Conservation (phyloP, 2,329 filamentous ascomycete genomes). For the Elsinoe arachidis region DNA sequence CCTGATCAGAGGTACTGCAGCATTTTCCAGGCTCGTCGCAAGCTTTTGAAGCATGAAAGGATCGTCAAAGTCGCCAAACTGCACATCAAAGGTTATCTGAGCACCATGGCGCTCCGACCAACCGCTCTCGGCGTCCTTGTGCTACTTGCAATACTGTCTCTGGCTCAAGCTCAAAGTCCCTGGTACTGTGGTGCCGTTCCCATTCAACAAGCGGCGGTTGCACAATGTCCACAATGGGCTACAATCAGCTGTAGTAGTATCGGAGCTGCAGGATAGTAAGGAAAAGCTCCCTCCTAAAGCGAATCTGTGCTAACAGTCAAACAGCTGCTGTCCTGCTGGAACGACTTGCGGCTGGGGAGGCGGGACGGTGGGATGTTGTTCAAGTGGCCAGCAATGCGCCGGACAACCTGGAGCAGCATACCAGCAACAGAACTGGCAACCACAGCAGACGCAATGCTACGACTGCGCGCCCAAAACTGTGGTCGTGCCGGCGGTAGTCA, state of each 20-base stretch:
- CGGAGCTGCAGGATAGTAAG: slow-evolving; percentile 8
- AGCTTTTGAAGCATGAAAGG: neutral
- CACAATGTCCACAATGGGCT: slow-evolving; percentile 10
- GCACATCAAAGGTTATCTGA: neutral
- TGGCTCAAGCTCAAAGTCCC: neutral
- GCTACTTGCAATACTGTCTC: neutral
- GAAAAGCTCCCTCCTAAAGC: neutral
- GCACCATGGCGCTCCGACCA: too few species aligned
- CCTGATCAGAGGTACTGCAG: too few species aligned
- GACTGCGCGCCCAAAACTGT: neutral
- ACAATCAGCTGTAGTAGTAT: slow-evolving; percentile 8
- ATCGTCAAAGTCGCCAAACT: neutral
- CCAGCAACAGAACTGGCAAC: slow-evolving; percentile 9
- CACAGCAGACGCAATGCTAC: neutral
- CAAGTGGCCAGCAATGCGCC: slow-evolving; percentile 2
- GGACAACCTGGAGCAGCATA: slow-evolving; percentile 1
- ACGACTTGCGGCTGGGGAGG: slow-evolving; percentile 11
- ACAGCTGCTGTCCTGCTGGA: slow-evolving; percentile 12
- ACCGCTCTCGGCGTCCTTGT: neutral
- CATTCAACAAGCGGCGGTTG: slow-evolving; percentile 2
- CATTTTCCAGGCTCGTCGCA: too few species aligned
- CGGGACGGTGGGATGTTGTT: slow-evolving; percentile 7
- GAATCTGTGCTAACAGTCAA: neutral
- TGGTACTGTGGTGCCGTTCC: slow-evolving; percentile 9
- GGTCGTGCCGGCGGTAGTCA: neutral